These are phyloP conservation scores for Fusarium sororula DNA, from an alignment of 2,329 filamentous ascomycete species.

Conservation along the genomic window DNA sequence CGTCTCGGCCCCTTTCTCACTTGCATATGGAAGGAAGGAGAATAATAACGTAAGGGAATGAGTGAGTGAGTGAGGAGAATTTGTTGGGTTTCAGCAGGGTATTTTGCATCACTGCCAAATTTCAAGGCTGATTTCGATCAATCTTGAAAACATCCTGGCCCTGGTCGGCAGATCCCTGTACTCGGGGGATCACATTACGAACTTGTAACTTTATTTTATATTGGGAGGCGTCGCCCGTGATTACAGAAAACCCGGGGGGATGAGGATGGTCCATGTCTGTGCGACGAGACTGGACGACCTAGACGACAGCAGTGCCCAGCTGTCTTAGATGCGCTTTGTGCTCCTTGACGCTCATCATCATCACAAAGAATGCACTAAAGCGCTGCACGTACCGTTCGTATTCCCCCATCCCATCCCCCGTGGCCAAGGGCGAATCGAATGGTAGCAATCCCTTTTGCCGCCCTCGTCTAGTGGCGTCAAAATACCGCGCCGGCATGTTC, in stretches of 20 bases:
- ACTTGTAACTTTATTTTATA: slow-evolving; percentile 26
- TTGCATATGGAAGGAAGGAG: neutral
- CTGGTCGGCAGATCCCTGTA: slow-evolving; percentile 11
- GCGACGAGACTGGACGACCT: slow-evolving; percentile 9
- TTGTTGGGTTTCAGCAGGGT: neutral
- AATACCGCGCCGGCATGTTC: neutral
- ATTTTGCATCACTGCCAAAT: slow-evolving; percentile 12
- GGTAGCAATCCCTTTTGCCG: neutral
- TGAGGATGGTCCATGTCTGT: slow-evolving; percentile 4
- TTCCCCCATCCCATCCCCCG: neutral
- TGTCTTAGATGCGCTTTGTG: slow-evolving; percentile 8
- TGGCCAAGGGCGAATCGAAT: neutral
- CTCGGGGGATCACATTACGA: slow-evolving; percentile 22
- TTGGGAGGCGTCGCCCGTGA: slow-evolving; percentile 18
- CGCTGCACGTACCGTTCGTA: neutral
- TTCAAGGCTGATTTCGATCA: slow-evolving; percentile 12
- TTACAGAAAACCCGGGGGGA: slow-evolving; percentile 13
- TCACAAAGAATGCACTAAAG: neutral
- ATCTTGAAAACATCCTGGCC: neutral
- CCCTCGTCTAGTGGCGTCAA: slow-evolving; percentile 8
- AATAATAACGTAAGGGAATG: neutral
- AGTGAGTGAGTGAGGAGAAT: neutral
- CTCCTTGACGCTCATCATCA: neutral
- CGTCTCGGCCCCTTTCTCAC: neutral
- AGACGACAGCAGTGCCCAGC: neutral